These are phyloP conservation scores for Rubus parviflorus DNA, from an alignment of 306 rosid species.

Conservation along the genomic window DNA sequence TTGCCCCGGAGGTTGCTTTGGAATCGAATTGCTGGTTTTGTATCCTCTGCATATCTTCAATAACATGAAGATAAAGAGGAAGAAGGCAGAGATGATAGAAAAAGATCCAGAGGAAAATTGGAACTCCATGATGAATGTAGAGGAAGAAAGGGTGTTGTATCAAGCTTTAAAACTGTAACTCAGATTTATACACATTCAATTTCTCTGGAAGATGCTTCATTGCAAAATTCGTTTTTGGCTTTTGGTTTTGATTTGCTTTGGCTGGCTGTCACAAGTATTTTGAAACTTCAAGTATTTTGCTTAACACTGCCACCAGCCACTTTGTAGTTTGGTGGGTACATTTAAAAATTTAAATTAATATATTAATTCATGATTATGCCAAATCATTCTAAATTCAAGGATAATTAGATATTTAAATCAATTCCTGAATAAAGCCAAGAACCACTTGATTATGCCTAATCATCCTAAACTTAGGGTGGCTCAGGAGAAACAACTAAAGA, in stretches of 20 bases:
- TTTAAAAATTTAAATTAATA: too few species aligned
- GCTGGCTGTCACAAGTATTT: background rate
- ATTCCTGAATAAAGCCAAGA: too few species aligned
- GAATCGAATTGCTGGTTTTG: background rate
- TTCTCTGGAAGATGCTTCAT: background rate
- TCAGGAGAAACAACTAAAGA: too few species aligned
- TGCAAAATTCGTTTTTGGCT: background rate
- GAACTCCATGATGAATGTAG: constrained; percentile 10
- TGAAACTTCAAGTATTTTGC: too few species aligned
- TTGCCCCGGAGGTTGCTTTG: constrained; percentile 12
- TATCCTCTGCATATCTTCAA: background rate
- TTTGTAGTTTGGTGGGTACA: background rate
- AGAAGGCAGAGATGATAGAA: background rate
- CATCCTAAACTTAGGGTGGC: too few species aligned
- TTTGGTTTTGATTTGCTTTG: background rate
- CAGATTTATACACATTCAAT: background rate
- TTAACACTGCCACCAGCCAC: background rate
- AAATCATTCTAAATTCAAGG: too few species aligned
- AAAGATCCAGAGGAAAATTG: background rate
- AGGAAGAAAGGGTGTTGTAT: background rate
- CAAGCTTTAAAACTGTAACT: background rate
- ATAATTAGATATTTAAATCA: too few species aligned
- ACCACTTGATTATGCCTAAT: too few species aligned
- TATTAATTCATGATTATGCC: too few species aligned
- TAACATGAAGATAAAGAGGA: constrained; percentile 5